Base-by-base conservation (phyloP, 805 yeast species). In the Candida sithepensis region DNA sequence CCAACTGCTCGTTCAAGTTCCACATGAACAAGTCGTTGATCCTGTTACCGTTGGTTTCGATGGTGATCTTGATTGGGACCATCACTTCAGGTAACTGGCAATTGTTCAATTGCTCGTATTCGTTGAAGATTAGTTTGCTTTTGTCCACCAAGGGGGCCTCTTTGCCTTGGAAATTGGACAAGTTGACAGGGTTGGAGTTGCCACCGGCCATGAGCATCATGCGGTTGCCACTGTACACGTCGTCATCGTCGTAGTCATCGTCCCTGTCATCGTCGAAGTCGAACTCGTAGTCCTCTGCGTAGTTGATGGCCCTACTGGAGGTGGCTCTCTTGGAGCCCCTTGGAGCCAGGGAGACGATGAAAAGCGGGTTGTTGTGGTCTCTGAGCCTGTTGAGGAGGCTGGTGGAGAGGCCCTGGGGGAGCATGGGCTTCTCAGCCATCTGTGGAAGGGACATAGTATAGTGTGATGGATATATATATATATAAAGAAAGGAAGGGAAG, bases 381-480 rank as follows among this genome's bases (percentile, higher is more conserved):
- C 87, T 79, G 37, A 89, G 73, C 53, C 97, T 72, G 45, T 86
- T 79, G 36, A 81, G 74, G 54, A 88, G 78, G 26, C 91, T 85
- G 0, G 96, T 84, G 19, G 88, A 73, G 47, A 86, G 72, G 0
- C 92, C 96, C 70, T 90, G 97, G 1, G 96, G 92, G 18, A 72
- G 65, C 26, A 67, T 45, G 3, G 69, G 70, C 42, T 57, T 61
- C 16, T 59, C 65, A 18, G 54, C 50, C 32, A 49, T 42, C 28
- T 46, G n/a, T n/a, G n/a, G 42, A 4, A 23, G 30, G 16, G 33
- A 12, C 12, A 22, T 16, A 13, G 14, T 39, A 18, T 18, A 16
- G 14, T 18, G n/a, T 3, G 16, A 6, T 40, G 22, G 3, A 2
- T 10, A 18, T 19, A 12, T 20, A 21, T 8, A 3, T 28, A 18